Base-by-base conservation (phyloP, 2,329 filamentous ascomycete genomes). In the Fusarium tuaranense region DNA sequence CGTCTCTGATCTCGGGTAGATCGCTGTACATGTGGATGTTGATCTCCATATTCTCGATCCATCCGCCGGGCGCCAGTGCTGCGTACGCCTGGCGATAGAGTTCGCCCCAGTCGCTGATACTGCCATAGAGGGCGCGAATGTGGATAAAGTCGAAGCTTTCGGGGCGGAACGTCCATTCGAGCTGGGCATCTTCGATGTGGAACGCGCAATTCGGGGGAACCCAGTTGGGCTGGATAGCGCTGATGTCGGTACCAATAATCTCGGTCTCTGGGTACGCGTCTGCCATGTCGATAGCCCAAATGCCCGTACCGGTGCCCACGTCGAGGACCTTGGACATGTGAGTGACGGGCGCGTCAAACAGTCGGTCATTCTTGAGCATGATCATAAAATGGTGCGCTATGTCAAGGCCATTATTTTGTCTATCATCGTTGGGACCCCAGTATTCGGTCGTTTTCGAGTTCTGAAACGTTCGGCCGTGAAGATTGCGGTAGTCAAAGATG, bases 61-160 rank as follows among this genome's bases (percentile, higher is more conserved):
- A 77, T 13, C 69, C 71, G 7, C 75, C 75, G 78, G 80, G 70
- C 87, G 87, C 30, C 90, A 80, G 69, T 89, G 86, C 63, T 81
- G 81, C 16, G 71, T 83, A 89, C 3, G 86, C 81, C 72, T 90
- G 88, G 27, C 80, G 79, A 70, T 92, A 87, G 12, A 93, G 82
- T 18, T 86, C 81, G 27, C 84, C 82, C 83, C 91, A 93, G 72
- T 91, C 86, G 3, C 84, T 81, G 71, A 92, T 88, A 58, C 87
- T 86, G 22, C 91, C 91, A 8, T 85, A 83, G 75, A 93, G 83
- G 74, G 89, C 67, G 3, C 88, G 86, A 4, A 88, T 86, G 80
- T 92, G 91, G 69, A 93, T 87, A 68, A 88, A 87, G 80, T 92
- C 90, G 75, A 91, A 86, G 70, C 84, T 73, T 55, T 86, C 75